Conservation (phyloP, 2,329 filamentous ascomycete genomes). For the Diaporthe australafricana region DNA sequence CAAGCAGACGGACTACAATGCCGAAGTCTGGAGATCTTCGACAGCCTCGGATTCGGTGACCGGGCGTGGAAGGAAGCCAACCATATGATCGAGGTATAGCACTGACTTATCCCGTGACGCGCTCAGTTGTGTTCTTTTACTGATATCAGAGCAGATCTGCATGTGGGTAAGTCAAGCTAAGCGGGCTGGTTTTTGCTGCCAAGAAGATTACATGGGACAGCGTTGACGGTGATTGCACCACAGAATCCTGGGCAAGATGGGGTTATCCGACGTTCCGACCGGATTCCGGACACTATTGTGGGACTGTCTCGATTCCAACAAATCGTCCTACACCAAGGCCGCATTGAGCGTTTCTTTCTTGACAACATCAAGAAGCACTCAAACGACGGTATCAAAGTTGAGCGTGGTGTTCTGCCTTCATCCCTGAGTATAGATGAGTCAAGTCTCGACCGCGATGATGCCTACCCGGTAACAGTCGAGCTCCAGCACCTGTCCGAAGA, state of each 20-base stretch:
- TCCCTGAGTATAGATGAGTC: slow-evolving; percentile 65
- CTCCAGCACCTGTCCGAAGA: slow-evolving; percentile 68
- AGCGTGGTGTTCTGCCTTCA: slow-evolving; percentile 70
- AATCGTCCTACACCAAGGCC: slow-evolving; percentile 77
- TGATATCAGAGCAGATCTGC: slow-evolving; percentile 41
- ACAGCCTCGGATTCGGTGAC: slow-evolving; percentile 76
- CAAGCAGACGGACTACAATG: slow-evolving; percentile 66
- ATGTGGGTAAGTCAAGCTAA: slow-evolving; percentile 44
- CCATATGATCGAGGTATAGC: slow-evolving; percentile 72
- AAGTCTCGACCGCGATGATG: slow-evolving; percentile 58
- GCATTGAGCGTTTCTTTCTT: slow-evolving; percentile 75
- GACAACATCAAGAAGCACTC: slow-evolving; percentile 68
- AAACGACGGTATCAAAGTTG: slow-evolving; percentile 61
- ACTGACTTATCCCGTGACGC: slow-evolving; percentile 14
- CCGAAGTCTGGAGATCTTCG: slow-evolving; percentile 78
- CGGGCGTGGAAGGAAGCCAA: slow-evolving; percentile 74
- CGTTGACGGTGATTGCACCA: slow-evolving; percentile 47
- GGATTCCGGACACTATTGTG: slow-evolving; percentile 71
- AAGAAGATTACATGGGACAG: neutral
- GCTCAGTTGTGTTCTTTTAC: neutral
- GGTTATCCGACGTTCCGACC: slow-evolving; percentile 66
- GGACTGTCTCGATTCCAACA: slow-evolving; percentile 73
- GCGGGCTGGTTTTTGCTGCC: neutral
- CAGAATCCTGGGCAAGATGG: slow-evolving; percentile 74
- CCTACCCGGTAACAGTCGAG: slow-evolving; percentile 71